Evolutionary conservation across 192 early-diverging fungal species (phyloP), one percentile per base, ranked within the genome.

Genomic region (Podila verticillata): DNA sequence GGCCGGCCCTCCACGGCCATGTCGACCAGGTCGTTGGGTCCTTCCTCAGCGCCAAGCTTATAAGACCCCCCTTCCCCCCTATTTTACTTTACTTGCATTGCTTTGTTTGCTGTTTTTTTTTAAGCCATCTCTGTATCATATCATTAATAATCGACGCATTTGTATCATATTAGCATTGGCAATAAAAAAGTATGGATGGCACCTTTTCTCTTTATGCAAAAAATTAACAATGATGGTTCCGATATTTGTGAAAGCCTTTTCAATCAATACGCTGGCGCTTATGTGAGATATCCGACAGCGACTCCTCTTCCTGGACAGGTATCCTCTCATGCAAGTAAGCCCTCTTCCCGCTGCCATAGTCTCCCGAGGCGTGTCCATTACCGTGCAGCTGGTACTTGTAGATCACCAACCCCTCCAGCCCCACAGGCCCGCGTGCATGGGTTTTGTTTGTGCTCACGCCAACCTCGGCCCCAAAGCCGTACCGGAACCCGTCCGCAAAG

Each of bases 381-480:
- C 98, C 98, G 85, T 93, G 93, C 65, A 96, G 56, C 34, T 92
- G 88, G 86, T 97, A 99, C 84, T 98, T 99, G 92, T 99, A 99
- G 66, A 98, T 98, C n/a, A 97, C 92, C 57, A 99, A 82, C 10
- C 98, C 97, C 85, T 98, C 97, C 57, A 99, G 84, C 0, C 98
- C 98, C 5, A 98, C 98, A 1, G 98, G 98, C 5, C 98, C 98
- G 62, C 98, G 90, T 12, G 98, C 98, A 79, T 99, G 98, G 1
- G 97, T 98, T 84, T 99, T 99, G 88, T 99, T 99, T 63, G 98
- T 99, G 73, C 93, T 95, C 31, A 94, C 95, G 30, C 98, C 98
- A 68, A 99, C 96, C 84, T 99, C 98, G 0, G 98, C 93, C 32
- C 98, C 98, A 86, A 99, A 99, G 20, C 98, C 98, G 84, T 97